Percentiles rank a stretch among this genome's conserved stretches.
Evolutionary conservation across 2,329 filamentous ascomycete genomes (phyloP).

Genomic region (Claviceps monticola): DNA sequence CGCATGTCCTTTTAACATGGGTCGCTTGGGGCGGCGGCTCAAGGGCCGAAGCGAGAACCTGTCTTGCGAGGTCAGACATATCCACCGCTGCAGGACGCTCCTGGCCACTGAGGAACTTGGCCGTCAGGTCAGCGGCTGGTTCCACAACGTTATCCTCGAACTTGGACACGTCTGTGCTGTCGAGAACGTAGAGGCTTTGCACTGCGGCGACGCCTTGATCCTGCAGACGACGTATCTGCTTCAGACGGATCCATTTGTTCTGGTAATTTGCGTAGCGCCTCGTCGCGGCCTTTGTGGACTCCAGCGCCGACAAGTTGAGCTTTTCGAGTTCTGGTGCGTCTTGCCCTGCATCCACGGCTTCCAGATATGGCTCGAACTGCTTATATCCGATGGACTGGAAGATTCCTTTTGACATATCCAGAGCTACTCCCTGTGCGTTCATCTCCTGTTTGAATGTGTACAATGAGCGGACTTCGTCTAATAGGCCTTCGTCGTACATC

Average conservation of each 20-base stretch:
- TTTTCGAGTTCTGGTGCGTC: constrained; percentile 30
- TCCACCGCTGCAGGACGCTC: constrained; percentile 36
- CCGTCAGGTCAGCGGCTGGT: constrained; percentile 48
- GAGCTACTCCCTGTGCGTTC: constrained; percentile 28
- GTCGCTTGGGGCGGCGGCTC: constrained; percentile 36
- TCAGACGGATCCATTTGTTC: constrained; percentile 72
- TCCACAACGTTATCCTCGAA: constrained; percentile 53
- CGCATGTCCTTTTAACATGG: constrained; percentile 49
- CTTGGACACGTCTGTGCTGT: constrained; percentile 54
- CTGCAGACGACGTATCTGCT: constrained; percentile 57
- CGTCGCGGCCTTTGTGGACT: constrained; percentile 69
- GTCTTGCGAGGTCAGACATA: constrained; percentile 33
- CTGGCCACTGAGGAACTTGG: constrained; percentile 46
- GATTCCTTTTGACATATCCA: constrained; percentile 72
- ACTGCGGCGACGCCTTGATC: constrained; percentile 36
- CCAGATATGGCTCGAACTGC: constrained; percentile 65
- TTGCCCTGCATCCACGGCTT: constrained; percentile 23
- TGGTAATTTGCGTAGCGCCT: constrained; percentile 80
- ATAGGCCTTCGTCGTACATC: constrained; percentile 53
- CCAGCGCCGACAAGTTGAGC: constrained; percentile 46
- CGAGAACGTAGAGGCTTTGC: constrained; percentile 59
- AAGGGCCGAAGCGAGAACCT: constrained; percentile 39
- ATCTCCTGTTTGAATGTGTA: constrained; percentile 25
- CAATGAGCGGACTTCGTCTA: constrained; percentile 34
- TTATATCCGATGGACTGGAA: constrained; percentile 97